These are phyloP conservation scores for Penicillium concentricum DNA, from an alignment of 2,329 filamentous ascomycete species.

Conservation along the genomic window DNA sequence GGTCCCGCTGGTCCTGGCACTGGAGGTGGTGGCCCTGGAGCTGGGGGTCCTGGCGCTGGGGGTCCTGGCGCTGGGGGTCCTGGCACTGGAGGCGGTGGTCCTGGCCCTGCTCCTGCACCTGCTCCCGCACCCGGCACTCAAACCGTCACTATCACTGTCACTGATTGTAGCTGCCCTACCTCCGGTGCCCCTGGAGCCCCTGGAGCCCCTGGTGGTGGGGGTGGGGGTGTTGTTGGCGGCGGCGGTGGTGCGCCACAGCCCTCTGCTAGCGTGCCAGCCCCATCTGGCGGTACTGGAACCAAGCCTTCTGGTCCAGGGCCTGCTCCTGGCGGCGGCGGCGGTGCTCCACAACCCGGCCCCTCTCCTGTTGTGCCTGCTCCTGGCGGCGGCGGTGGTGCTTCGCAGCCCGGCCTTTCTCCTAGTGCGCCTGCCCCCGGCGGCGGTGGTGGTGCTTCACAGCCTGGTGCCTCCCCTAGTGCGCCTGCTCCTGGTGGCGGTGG, in stretches of 20 bases:
- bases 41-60: not conserved
- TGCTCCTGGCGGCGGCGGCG: constrained; percentile 1
- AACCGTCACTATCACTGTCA: constrained; percentile 20
- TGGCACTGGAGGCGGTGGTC: not conserved
- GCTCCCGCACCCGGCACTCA: constrained; percentile 5
- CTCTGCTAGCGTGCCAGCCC: not conserved
- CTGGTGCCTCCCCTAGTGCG: not conserved
- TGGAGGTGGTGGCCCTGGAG: not conserved
- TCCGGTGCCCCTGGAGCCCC: constrained; percentile 7
- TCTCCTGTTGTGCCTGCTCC: not conserved
- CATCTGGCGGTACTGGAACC: constrained; percentile 7
- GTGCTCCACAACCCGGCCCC: not conserved
- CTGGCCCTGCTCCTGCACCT: not conserved
- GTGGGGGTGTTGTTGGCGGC: not conserved
- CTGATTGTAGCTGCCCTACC: constrained; percentile 19
- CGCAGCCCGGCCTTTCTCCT: constrained; percentile 7
- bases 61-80: not conserved
- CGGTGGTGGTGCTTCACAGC: not conserved
- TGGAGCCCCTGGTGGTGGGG: constrained; percentile 2
- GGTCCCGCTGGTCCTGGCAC: not conserved
- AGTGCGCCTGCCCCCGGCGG: not conserved
- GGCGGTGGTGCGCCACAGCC: not conserved
- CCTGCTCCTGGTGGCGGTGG: not conserved
- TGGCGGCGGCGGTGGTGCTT: not conserved
- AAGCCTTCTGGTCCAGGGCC: constrained; percentile 7